Evolutionary conservation across 805 yeast genomes (phyloP), one percentile per base, ranked within the genome.

Genomic region (Schwanniomyces occidentalis): DNA sequence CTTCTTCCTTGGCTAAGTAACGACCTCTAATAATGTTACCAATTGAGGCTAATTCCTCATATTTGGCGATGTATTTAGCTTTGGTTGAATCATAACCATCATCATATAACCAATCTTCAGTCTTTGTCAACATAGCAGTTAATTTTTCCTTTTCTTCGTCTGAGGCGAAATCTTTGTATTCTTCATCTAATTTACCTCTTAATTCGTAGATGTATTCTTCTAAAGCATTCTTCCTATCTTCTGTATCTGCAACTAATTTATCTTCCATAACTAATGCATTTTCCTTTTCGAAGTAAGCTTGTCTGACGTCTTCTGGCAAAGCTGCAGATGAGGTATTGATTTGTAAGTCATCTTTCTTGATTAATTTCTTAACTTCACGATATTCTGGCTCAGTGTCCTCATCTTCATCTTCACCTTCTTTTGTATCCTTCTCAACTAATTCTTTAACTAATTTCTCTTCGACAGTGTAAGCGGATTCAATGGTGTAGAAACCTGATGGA

Each of bases 71-170:
- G 76, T 91, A 93, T 65, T 85, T 87, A 54, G 93, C 99, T 80
- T 93, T 90, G 57, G 90, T 76, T 45, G 97, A 79, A 65, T 93
- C 99, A 61, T 86, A 89, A 59, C 98, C 98, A 38, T 89, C 99
- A 44, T 85, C 95, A 69, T 93, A 93, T 57, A 93, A 80, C 99
- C 99, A 93, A 60, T 91, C 96, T 77, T 93, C 99, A 48, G 98
- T 80, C 64, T 81, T 83, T 57, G 75, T 62, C 61, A 93, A 77
- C 75, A 84, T 75, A 42, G 70, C 85, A 32, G 76, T 63, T 56
- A 93, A 75, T 58, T 77, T 85, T 46, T 69, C 71, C 79, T 91
- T 91, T 78, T 93, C 99, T 56, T 80, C 88, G 41, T 84, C 95
- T 49, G 85, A 76, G 39, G 97, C 96, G 61, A 90, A 93, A 53